Base-by-base conservation (phyloP, 768 basidiomycete genomes). In the Dacryopinax primogenitus region DNA sequence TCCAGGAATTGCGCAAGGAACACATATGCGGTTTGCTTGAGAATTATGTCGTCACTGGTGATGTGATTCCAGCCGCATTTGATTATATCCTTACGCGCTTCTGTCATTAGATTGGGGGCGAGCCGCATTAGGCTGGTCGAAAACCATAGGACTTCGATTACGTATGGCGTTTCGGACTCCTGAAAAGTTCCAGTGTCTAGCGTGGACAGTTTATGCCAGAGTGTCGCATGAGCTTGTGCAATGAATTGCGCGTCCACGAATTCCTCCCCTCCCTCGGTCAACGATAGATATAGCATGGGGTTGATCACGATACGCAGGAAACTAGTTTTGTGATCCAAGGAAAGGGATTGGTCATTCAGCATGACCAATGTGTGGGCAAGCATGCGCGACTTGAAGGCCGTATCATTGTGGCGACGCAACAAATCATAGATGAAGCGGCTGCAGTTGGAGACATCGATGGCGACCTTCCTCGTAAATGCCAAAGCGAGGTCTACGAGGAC, bases 21-120 rank as follows among this genome's bases (percentile, higher is more conserved):
- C 35, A 96, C 82, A 73, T 92, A 92, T 0, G 92, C 88, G 9
- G 90, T 90, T 73, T 97, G 91, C 74, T 92, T 94, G 71, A 96
- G 90, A 21, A 93, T 85, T 3, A 87, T 82, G 73, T 98, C 96
- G 41, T 95, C 91, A 64, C 79, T 86, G 4, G 81, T 82, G 69
- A 94, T 89, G 70, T 86, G 90, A 70, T 86, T 83, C 92, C 92
- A 97, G 21, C 92, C 90, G 65, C 88, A 88, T 73, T 88, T 90
- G 77, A 97, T 93, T 69, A 98, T 85, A 66, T 94, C 90, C 73
- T 93, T 97, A 75, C 88, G 84, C 36, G 83, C 84, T 47, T 91
- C 87, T 66, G 84, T 84, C 44, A 96, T 79, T n/a, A 90, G 74
- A n/a, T 83, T 77, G 1, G 86, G 82, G 68, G 91, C 93, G 70